These are phyloP conservation scores for Phytophthora pluvialis DNA, from an alignment of 352 stramenopile genomes.

Conservation along the genomic window DNA sequence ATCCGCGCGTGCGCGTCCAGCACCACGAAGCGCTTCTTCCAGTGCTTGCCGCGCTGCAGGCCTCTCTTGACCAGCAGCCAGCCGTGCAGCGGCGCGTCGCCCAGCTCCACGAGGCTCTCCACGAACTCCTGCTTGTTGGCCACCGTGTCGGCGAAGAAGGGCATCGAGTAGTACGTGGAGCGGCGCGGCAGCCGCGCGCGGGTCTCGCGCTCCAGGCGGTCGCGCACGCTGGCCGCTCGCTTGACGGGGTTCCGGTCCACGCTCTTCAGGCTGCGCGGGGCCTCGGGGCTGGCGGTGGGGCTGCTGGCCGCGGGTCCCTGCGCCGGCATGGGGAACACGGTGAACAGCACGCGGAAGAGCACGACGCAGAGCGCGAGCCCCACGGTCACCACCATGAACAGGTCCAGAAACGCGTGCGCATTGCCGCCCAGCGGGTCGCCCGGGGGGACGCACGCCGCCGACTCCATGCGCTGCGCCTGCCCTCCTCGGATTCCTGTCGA, in stretches of 20 bases:
- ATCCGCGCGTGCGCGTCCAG: constrained; percentile 76
- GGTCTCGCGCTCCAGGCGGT: constrained; percentile 71
- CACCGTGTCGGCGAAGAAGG: constrained; percentile 80
- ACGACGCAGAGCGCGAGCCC: constrained; percentile 66
- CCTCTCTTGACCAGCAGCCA: constrained; percentile 86
- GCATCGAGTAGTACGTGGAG: constrained; percentile 80
- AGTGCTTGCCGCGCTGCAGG: constrained; percentile 71
- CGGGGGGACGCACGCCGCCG: constrained; percentile 18
- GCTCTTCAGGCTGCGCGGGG: constrained; percentile 12
- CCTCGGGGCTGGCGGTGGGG: constrained; percentile 6
- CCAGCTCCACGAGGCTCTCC: constrained; percentile 67
- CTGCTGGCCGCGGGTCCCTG: not conserved
- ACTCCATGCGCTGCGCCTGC: constrained; percentile 17
- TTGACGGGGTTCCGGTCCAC: constrained; percentile 28
- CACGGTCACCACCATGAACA: constrained; percentile 74
- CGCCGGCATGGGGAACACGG: constrained; percentile 41
- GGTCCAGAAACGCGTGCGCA: constrained; percentile 54
- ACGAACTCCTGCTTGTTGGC: constrained; percentile 82
- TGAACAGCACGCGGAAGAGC: constrained; percentile 72
- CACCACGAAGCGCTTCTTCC: constrained; percentile 87
- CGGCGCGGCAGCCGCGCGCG: constrained; percentile 56
- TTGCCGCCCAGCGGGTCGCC: constrained; percentile 17
- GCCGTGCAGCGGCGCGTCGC: constrained; percentile 70
- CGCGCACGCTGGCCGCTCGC: constrained; percentile 52
- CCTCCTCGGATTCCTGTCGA: not conserved